Base-by-base conservation (phyloP, 2,329 filamentous ascomycete genomes). In the Podosphaera fusca region DNA sequence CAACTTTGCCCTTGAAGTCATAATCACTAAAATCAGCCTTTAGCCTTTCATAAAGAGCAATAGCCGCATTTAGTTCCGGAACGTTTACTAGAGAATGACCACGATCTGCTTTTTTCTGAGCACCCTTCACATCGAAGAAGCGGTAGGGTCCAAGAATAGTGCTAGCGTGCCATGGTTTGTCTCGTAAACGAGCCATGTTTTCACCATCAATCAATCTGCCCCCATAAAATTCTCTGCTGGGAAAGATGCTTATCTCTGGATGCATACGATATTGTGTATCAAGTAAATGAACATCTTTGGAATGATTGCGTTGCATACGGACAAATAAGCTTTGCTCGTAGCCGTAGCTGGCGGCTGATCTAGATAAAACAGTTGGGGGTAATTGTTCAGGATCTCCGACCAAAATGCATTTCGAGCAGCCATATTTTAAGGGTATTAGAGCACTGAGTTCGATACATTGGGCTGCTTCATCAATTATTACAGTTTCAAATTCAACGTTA, bases 181-280 rank as follows among this genome's bases (percentile, higher is more conserved):
- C 72, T 53, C 92, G 84, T 56, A 94, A 73, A 57, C 72, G 74
- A 2, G 77, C 80, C 89, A 96, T 96, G 62, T 85, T 78, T 59
- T 77, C 78, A 31, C 94, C 92, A 68, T 98, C 88, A 61, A 89
- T 74, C 9, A 98, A 78, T 61, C 81, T 80, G 34, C 86, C 81
- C 67, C 96, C 87, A 71, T 98, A 98, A 71, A 98, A 98, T 55
- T 89, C 84, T 63, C 77, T 74, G 68, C 88, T 95, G 1, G 94
- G 92, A 69, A 95, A 98, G 56, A 74, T 70, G 69, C 88, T 95
- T 67, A 98, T 98, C 63, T 92, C 87, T 0, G 94, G 92, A 71
- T 98, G 92, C 94, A 98, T 98, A 70, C 92, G 92, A 68, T 98
- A 98, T 67, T 98, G 92, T 57, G 85, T 92, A 67, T 96, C 90